A percentile compares a stretch with the other conserved stretches of the same genome.
Conservation (phyloP, 2,329 filamentous ascomycete genomes). For the Colletotrichum sp. region DNA sequence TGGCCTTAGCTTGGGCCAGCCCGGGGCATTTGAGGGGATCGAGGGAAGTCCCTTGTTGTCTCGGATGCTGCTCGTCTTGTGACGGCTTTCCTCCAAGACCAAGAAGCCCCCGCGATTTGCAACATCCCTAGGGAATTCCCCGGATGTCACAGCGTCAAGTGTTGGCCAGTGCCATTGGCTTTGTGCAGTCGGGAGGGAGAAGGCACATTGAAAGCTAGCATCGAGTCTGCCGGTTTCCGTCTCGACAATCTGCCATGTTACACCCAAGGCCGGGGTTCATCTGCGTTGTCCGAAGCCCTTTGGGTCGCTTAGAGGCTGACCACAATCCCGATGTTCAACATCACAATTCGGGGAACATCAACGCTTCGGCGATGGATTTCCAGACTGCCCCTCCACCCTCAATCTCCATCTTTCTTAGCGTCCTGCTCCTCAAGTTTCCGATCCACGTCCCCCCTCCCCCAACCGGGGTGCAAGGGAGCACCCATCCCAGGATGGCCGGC, state of each 20-base stretch:
- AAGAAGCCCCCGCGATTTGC: background rate
- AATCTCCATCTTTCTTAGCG: conserved; percentile 12
- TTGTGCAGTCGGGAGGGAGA: background rate
- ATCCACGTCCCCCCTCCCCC: conserved; percentile 6
- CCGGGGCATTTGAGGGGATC: background rate
- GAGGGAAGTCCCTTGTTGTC: conserved; percentile 8
- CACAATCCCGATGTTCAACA: background rate
- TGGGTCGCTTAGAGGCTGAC: background rate
- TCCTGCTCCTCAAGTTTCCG: conserved; percentile 5
- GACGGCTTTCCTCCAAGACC: background rate
- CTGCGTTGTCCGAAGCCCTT: background rate
- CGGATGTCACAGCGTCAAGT: background rate
- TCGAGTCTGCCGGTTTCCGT: background rate
- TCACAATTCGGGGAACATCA: background rate
- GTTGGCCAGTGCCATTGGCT: background rate
- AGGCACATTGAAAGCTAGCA: too few relatives aligned
- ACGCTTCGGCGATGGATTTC: background rate
- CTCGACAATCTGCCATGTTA: background rate
- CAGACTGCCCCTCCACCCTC: conserved; percentile 3
- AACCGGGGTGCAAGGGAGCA: conserved; percentile 8
- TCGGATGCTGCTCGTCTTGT: conserved; percentile 7
- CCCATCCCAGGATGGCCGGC: background rate
- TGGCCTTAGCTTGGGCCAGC: background rate
- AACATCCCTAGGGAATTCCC: background rate
- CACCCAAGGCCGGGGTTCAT: background rate